Base-by-base conservation (phyloP, 352 stramenopile genomes). In the Aphanomyces cochlioides region DNA sequence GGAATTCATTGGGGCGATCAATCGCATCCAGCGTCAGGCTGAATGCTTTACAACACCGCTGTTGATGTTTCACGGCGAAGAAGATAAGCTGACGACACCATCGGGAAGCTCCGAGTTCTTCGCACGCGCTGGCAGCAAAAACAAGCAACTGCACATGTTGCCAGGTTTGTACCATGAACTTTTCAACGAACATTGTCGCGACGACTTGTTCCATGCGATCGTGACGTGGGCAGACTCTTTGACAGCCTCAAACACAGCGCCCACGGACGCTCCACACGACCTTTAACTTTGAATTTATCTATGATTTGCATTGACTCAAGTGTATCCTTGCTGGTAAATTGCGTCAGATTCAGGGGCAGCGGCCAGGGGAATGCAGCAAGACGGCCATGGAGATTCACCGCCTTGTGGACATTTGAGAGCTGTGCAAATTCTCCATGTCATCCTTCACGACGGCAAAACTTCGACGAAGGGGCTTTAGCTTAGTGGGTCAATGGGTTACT, bases 111-210 rank as follows among this genome's bases (percentile, higher is more conserved):
- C 75, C 8, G 73, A 78, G 21, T 82, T 87, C 63, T 79, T 74
- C 63, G 74, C 47, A 41, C 63, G 69, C 37, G 79, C 77, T 34
- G 67, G 67, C 5, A 68, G 75, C 34, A 74, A 73, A n/a, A 75
- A 84, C 74, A 87, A 87, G 58, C 82, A 78, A 21, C 72, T 87
- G 38, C 77, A 80, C 5, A 64, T 83, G 19, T 66, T 84, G 13
- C 72, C 77, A 6, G 72, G 69, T 38, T 56, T 61, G 0, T 8
- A 79, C 41, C 80, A 87, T 56, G 78, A 87, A 65, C 57, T 82
- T 47, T 54, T 87, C 17, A 83, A 82, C 72, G 69, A 79, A 36
- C 69, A 77, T 15, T 73, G 69, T 12, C 67, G 77, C 19, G 72
- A 83, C 45, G 68, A 77, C 34, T 58, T 78, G n/a, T 3, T 83